A percentile compares a stretch with the other conserved stretches of the same genome.
Conservation (phyloP, 257 asterid genomes). For the Rubia yunnanensis region DNA sequence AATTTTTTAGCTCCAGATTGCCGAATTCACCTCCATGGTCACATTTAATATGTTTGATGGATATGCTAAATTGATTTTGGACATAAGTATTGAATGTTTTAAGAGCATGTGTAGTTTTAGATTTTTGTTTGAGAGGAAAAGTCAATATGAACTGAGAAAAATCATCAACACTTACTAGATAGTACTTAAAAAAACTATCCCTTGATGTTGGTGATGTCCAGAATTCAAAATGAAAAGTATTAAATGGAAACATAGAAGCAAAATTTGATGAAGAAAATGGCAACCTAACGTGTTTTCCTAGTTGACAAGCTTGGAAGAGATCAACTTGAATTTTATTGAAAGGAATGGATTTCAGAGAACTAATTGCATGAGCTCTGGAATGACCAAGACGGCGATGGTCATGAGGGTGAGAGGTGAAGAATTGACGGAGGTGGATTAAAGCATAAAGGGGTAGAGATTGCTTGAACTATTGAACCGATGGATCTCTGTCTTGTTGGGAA, state of each 20-base stretch:
- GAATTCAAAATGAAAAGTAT: not conserved
- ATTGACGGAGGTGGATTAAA: too few species aligned
- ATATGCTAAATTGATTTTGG: not conserved
- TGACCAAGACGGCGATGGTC: not conserved
- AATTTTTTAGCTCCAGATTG: not conserved
- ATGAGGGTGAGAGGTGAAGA: too few species aligned
- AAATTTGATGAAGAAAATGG: not conserved
- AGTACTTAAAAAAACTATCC: not conserved
- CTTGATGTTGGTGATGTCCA: not conserved
- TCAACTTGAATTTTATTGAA: not conserved
- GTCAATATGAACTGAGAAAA: not conserved
- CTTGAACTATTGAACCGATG: too few species aligned
- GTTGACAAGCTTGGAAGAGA: not conserved
- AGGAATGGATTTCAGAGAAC: not conserved
- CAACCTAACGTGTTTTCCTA: not conserved
- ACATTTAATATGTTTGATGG: not conserved
- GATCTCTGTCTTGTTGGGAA: too few species aligned
- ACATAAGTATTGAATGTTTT: not conserved
- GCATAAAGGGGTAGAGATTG: too few species aligned
- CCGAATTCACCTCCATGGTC: not conserved
- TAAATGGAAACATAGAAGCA: not conserved
- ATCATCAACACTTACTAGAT: not conserved
- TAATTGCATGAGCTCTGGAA: not conserved
- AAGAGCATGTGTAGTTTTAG: not conserved
- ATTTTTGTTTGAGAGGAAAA: not conserved